Conservation (phyloP, 441 rosid species). For the Flueggea neowawraea region DNA sequence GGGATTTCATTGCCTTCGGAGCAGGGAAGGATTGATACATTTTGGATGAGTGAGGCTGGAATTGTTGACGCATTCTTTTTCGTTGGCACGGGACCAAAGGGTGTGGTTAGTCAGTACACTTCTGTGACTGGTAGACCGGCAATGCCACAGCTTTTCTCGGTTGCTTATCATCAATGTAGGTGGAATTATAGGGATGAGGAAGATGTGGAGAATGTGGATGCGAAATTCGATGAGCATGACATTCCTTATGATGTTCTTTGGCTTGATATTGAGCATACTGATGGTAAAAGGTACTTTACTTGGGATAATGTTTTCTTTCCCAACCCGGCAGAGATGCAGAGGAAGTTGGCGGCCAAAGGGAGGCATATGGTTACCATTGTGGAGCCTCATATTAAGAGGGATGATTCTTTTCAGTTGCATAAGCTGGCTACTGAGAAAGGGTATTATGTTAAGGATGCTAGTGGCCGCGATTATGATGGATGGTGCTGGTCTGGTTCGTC, state of each 20-base stretch:
- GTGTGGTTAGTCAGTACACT: constrained; percentile 79
- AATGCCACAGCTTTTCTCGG: constrained; percentile 93
- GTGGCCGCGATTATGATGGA: constrained; percentile 90
- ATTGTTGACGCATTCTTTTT: constrained; percentile 94
- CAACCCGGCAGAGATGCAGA: constrained; percentile 93
- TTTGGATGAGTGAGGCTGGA: constrained; percentile 99
- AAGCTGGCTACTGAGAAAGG: constrained; percentile 85
- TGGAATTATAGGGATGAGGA: constrained; percentile 99
- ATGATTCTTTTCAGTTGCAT: constrained; percentile 70
- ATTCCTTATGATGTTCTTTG: constrained; percentile 97
- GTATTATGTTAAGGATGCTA: constrained; percentile 83
- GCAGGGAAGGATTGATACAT: constrained; percentile 67
- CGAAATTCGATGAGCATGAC: constrained; percentile 92
- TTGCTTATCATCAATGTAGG: constrained; percentile 94
- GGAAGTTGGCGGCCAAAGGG: constrained; percentile 83
- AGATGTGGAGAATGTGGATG: constrained; percentile 93
- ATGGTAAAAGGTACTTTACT: constrained; percentile 89
- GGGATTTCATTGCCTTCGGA: constrained; percentile 55
- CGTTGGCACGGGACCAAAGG: constrained; percentile 87
- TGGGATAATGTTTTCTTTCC: constrained; percentile 89
- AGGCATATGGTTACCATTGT: constrained; percentile 97
- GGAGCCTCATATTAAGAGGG: constrained; percentile 98
- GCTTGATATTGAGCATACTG: constrained; percentile 98
- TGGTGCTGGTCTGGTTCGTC: constrained; percentile 99
- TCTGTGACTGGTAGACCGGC: constrained; percentile 83